Conservation (phyloP, 768 basidiomycete species). For the Tylopilus vinaceipallidus region DNA sequence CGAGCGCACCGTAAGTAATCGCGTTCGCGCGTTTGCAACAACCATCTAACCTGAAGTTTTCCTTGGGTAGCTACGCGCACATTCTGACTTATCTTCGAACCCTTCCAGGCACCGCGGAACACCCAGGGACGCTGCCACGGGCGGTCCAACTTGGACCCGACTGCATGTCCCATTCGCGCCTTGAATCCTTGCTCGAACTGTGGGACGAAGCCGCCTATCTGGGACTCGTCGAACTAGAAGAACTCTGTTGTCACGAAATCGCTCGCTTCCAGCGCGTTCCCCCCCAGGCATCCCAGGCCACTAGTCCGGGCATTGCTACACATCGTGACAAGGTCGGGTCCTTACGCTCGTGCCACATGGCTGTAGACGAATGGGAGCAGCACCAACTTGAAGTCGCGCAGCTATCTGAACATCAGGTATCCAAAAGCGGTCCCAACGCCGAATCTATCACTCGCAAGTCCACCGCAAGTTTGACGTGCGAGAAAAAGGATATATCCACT, state of each 20-base stretch:
- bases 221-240: conserved; percentile 61
- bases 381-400: conserved; percentile 9
- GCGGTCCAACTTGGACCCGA: conserved; percentile 51
- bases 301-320: conserved; percentile 11
- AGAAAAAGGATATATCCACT: conserved; percentile 12
- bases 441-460: conserved; percentile 4
- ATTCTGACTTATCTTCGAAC: conserved; percentile 73
- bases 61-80: conserved; percentile 56
- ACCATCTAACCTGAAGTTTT: not conserved
- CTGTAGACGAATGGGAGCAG: conserved; percentile 52
- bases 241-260: conserved; percentile 68
- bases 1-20: conserved; percentile 77
- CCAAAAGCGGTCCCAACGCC: not conserved
- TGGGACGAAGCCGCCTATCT: conserved; percentile 79
- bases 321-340: conserved; percentile 53
- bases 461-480: conserved; percentile 6
- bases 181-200: conserved; percentile 70
- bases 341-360: conserved; percentile 56
- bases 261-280: conserved; percentile 45
- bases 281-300: too few species aligned
- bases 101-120: conserved; percentile 41
- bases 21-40: too few species aligned
- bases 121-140: conserved; percentile 57
- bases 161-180: conserved; percentile 42
- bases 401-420: conserved; percentile 6